Evolutionary conservation across 176 grass and related monocot genomes (phyloP).

Genomic region (Avena eriantha): DNA sequence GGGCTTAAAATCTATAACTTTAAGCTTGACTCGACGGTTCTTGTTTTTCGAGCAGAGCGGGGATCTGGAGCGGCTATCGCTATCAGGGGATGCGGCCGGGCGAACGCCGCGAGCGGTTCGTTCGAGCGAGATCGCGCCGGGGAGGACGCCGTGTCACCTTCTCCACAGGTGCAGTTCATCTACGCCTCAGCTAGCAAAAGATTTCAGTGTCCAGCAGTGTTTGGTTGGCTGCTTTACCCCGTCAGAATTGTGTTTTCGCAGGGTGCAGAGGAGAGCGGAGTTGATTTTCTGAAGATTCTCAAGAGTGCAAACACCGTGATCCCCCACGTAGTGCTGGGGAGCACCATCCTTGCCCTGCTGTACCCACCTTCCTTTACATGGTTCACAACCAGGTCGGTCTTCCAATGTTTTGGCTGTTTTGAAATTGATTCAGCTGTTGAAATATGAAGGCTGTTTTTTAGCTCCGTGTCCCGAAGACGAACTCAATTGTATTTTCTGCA

Average conservation of each 20-base stretch:
- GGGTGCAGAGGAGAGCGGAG: conserved; percentile 47
- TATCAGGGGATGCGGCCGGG: neutral
- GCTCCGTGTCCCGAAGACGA: neutral
- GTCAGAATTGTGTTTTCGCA: conserved; percentile 38
- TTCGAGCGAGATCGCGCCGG: neutral
- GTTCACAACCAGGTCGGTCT: conserved; percentile 85
- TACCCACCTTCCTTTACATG: conserved; percentile 94
- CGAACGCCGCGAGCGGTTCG: neutral
- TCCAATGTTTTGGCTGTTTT: neutral
- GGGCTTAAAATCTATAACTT: neutral
- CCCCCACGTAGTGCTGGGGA: conserved; percentile 87
- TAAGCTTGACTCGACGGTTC: neutral
- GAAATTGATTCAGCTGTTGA: conserved; percentile 14
- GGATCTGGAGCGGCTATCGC: conserved; percentile 12
- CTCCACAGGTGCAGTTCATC: conserved; percentile 53
- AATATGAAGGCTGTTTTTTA: neutral
- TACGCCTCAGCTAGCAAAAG: neutral
- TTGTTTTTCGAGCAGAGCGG: conserved; percentile 47
- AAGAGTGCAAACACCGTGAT: conserved; percentile 79
- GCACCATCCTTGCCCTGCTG: conserved; percentile 84
- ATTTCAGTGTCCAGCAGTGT: conserved; percentile 7
- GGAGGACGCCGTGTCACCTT: neutral
- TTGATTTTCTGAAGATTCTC: conserved; percentile 63
- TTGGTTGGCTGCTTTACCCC: neutral
- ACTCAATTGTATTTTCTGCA: neutral